These are phyloP conservation scores for Leishmania major DNA, from an alignment of 208 protist species.

Conservation along the genomic window DNA sequence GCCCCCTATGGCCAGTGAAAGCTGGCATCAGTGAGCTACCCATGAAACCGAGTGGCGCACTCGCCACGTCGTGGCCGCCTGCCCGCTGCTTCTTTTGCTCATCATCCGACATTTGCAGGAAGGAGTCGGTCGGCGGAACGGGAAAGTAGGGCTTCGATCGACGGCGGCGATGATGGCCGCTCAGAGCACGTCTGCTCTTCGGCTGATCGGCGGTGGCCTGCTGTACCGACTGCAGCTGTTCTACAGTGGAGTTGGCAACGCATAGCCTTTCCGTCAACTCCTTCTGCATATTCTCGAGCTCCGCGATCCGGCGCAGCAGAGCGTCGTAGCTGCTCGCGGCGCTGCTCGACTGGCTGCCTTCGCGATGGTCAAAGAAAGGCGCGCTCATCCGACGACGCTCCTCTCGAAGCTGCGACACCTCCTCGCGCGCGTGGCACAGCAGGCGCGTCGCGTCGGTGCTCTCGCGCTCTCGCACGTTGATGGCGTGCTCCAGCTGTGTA, in stretches of 20 bases:
- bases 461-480: conserved; percentile 23
- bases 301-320: conserved; percentile 11
- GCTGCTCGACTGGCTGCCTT: conserved; percentile 14
- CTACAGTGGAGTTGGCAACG: neutral
- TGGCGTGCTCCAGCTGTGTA: conserved; percentile 22
- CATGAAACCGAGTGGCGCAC: neutral
- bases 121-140: neutral
- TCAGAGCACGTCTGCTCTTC: too few species aligned
- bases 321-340: neutral
- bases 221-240: neutral
- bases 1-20: neutral
- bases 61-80: neutral
- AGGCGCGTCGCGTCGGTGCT: conserved; percentile 21
- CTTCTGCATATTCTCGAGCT: conserved; percentile 13
- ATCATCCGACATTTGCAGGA: neutral
- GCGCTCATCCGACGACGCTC: conserved; percentile 13
- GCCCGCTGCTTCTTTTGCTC: neutral
- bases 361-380: conserved; percentile 11
- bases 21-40: too few species aligned
- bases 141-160: neutral
- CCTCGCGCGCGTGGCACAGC: conserved; percentile 11
- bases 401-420: conserved; percentile 13
- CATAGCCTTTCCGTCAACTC: conserved; percentile 10
- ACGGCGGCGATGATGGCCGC: neutral
- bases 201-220: neutral